phyloP scores from a whole-genome alignment of 1,139 yeast genomes.

The Hemisphaericaspora xylofermentans region DNA sequence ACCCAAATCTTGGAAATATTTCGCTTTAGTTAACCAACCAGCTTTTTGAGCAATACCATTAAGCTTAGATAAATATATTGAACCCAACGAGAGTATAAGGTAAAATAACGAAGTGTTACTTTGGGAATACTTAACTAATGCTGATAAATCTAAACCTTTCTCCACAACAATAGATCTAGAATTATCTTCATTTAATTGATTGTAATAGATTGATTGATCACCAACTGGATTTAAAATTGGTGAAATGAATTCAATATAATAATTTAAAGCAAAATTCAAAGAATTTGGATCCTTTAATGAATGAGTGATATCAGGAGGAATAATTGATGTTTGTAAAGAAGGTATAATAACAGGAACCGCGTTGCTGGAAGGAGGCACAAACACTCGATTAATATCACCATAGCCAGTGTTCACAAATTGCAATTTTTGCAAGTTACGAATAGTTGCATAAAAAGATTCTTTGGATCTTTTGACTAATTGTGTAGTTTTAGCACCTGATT shows the following conservation, averaged over 20 bases:
- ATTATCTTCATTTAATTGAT: slow-evolving; percentile 10
- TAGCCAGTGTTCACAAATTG: slow-evolving; percentile 21
- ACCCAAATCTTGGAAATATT: slow-evolving; percentile 20
- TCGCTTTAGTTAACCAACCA: slow-evolving; percentile 22
- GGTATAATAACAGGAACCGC: slow-evolving; percentile 6
- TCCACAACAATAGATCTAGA: slow-evolving; percentile 19
- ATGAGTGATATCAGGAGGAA: slow-evolving; percentile 24
- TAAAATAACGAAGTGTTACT: slow-evolving; percentile 24
- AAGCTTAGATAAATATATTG: slow-evolving; percentile 25
- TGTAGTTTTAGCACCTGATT: slow-evolving; percentile 10
- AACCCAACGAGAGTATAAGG: slow-evolving; percentile 27
- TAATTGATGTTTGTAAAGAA: slow-evolving; percentile 15
- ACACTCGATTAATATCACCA: slow-evolving; percentile 13
- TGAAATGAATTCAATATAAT: slow-evolving; percentile 26
- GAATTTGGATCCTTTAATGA: slow-evolving; percentile 15
- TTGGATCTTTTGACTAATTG: slow-evolving; percentile 15
- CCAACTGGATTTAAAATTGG: slow-evolving; percentile 30
- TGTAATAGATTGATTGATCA: slow-evolving; percentile 15
- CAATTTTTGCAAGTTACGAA: slow-evolving; percentile 16
- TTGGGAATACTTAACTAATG: slow-evolving; percentile 27
- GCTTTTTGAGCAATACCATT: slow-evolving; percentile 10
- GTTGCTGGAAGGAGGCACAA: background rate
- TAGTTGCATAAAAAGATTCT: slow-evolving; percentile 15
- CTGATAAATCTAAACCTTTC: slow-evolving; percentile 23
- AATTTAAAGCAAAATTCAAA: slow-evolving; percentile 25